Evolutionary conservation across 306 rosid species (phyloP).

Genomic region (Begonia peltatifolia): DNA sequence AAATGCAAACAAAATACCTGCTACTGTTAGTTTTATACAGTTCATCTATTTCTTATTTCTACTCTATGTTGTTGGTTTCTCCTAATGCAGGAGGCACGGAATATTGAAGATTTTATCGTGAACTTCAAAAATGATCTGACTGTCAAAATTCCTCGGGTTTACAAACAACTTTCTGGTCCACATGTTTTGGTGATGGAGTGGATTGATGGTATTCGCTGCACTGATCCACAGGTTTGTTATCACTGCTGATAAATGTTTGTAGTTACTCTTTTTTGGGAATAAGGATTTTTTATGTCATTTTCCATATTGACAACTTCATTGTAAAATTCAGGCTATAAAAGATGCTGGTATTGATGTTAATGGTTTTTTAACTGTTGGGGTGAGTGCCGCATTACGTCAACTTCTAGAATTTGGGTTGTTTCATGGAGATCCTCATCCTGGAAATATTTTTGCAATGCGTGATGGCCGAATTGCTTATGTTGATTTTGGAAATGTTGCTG

Average conservation of each 20-base stretch:
- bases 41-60: neutral
- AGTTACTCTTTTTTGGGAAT: neutral
- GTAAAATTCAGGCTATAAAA: constrained; percentile 61
- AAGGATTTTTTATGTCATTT: constrained; percentile 9
- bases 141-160: constrained; percentile 85
- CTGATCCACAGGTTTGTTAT: constrained; percentile 74
- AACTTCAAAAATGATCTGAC: constrained; percentile 87
- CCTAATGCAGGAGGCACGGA: constrained; percentile 83
- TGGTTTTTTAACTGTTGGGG: constrained; percentile 92
- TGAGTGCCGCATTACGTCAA: constrained; percentile 94
- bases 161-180: constrained; percentile 65
- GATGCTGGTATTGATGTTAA: constrained; percentile 74
- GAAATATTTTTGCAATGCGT: constrained; percentile 93
- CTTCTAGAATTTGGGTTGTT: constrained; percentile 91
- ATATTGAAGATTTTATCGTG: constrained; percentile 83
- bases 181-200: constrained; percentile 98
- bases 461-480: constrained; percentile 99
- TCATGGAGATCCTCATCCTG: constrained; percentile 99
- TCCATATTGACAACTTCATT: constrained; percentile 11
- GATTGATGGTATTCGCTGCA: constrained; percentile 98
- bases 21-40: neutral
- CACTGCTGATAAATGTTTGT: constrained; percentile 1
- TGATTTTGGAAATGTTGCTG: constrained; percentile 96
- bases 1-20: too few relatives aligned
- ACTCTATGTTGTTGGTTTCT: constrained; percentile 5